A percentile compares a stretch with the other conserved stretches of the same genome.
phyloP scores from a whole-genome alignment of 371 early-diverging fungal genomes.

The Dentiscutata heterogama region DNA sequence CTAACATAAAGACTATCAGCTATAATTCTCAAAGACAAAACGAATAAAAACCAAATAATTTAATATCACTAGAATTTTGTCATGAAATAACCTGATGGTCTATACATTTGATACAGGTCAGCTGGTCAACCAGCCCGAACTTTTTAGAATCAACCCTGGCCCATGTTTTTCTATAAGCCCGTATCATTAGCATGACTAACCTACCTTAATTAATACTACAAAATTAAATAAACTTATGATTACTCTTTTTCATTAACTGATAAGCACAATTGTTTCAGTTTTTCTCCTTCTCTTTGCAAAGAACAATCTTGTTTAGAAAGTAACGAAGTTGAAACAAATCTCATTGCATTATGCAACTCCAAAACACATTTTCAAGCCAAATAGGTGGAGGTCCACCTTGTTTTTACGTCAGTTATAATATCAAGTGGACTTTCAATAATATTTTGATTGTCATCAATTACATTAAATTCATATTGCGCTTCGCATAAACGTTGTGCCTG shows the following conservation, averaged over 20 bases:
- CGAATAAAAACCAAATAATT: no score
- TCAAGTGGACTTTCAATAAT: background rate
- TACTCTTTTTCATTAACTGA: background rate
- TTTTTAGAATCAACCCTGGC: no score
- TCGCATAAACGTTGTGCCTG: background rate
- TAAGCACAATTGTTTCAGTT: conserved; percentile 8
- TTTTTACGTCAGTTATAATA: conserved; percentile 20
- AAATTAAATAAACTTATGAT: background rate
- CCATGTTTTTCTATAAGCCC: no score
- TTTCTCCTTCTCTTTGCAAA: background rate
- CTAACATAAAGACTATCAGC: no score
- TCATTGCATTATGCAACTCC: conserved; percentile 6
- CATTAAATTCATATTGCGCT: background rate
- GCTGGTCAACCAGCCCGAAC: no score
- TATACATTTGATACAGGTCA: no score
- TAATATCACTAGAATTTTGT: no score
- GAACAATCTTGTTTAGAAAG: background rate
- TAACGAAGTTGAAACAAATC: background rate
- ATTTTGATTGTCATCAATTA: background rate
- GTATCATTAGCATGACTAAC: no score
- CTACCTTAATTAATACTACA: background rate
- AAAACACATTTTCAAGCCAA: background rate
- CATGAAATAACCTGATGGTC: no score
- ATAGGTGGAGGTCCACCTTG: background rate
- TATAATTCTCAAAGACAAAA: no score